Evolutionary conservation across 352 stramenopile species (phyloP), one percentile per base, ranked within the genome.

Genomic region (Pilasporangium apinafurcum): DNA sequence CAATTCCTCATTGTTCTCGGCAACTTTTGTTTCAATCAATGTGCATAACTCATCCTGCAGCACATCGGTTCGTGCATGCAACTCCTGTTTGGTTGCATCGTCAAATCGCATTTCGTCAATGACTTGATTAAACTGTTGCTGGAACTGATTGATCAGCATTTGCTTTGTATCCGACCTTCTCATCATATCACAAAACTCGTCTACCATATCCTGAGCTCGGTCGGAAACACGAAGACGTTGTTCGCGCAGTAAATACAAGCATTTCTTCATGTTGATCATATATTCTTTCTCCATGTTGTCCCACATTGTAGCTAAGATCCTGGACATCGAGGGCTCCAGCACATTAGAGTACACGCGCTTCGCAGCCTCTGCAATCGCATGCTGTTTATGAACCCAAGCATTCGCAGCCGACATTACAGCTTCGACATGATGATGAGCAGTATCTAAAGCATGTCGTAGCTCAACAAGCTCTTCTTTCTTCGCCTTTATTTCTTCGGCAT

Each of bases 61-160:
- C 2, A 90, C 56, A 39, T 95, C 85, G 3, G 53, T 52, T 13
- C 76, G 63, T 18, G 86, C 65, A 45, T 95, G 72, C 12, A 96
- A 51, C 49, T 96, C 84, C 12, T 69, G 29, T 38, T 92, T 91
- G n/a, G 73, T 90, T 9, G 62, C 31, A 7, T 83, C 68, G 16
- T 95, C 82, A 31, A 89, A 90, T 12, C 86, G 77, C 65, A 96
- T 86, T 20, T 87, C 80, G 12, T 90, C 62, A 1, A 78, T n/a
- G 16, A 95, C 65, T n/a, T 64, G 62, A 42, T 95, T 94, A 44
- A 92, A 92, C 10, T 56, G 59, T 5, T 37, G 49, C 42, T 94
- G 76, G 51, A 92, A 96, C 8, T 50, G 42, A 30, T 79, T 71
- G 3, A 95, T 49, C 20, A 74, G 29, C 4, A 41, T 48, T 48